Evolutionary conservation across 1,284 basidiomycete genomes (phyloP).

Genomic region (Ustilago nuda): DNA sequence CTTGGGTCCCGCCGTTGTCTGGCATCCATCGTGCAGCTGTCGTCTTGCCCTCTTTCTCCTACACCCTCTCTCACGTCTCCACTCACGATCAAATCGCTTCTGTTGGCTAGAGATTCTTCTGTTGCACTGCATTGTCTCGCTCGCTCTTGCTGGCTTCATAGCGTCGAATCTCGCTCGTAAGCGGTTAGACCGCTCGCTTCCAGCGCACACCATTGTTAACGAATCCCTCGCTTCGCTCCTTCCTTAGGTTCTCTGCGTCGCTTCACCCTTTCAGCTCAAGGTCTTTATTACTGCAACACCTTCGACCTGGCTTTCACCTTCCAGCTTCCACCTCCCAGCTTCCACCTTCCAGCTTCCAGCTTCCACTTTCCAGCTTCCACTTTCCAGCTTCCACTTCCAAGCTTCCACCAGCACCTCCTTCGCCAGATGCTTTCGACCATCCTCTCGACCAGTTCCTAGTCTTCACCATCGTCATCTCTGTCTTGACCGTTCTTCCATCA

Average conservation of each 20-base stretch:
- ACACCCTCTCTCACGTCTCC: neutral
- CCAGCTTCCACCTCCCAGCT: neutral
- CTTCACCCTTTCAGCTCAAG: neutral
- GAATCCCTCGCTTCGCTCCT: constrained; percentile 5
- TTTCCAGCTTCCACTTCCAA: neutral
- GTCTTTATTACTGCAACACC: neutral
- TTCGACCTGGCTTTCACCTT: neutral
- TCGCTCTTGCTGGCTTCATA: constrained; percentile 8
- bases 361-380: neutral
- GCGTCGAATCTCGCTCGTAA: constrained; percentile 4
- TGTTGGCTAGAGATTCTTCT: neutral
- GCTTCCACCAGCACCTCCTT: neutral
- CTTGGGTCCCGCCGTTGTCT: constrained; percentile 1
- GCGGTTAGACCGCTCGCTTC: neutral
- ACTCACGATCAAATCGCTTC: neutral
- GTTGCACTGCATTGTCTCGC: neutral
- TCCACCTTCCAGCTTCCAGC: neutral
- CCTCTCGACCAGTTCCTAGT: neutral
- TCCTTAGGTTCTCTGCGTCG: neutral
- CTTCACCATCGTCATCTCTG: neutral
- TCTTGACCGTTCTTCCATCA: neutral
- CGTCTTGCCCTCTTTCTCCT: neutral
- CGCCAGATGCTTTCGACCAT: constrained; percentile 2
- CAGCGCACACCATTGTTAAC: constrained; percentile 1
- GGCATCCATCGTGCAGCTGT: constrained; percentile 8